Conservation (phyloP, 441 rosid genomes). For the Erodium texanum region DNA sequence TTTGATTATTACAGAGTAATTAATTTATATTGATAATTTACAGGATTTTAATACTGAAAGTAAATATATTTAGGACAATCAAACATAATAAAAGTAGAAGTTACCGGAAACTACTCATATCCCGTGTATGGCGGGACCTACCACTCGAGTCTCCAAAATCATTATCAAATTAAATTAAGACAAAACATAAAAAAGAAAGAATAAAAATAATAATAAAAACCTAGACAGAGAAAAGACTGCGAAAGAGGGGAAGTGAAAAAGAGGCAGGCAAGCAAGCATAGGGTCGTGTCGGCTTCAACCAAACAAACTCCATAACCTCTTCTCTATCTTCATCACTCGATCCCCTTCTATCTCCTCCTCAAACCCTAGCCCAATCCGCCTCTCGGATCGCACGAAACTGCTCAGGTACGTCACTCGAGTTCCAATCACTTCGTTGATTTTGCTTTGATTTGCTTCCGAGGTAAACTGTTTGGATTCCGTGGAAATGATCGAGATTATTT, state of each 20-base stretch:
- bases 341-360: not conserved
- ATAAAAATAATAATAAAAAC: not conserved
- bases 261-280: slow-evolving; percentile 40
- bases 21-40: too few relatives aligned
- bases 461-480: slow-evolving; percentile 8
- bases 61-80: too few relatives aligned
- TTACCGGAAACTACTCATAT: too few relatives aligned
- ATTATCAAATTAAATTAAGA: too few relatives aligned
- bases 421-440: not conserved
- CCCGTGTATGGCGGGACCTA: too few relatives aligned
- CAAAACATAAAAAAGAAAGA: too few relatives aligned
- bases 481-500: slow-evolving; percentile 9
- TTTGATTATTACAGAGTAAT: too few relatives aligned
- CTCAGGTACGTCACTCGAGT: slow-evolving; percentile 24
- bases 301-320: slow-evolving; percentile 50
- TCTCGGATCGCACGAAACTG: slow-evolving; percentile 19
- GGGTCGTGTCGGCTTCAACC: slow-evolving; percentile 98
- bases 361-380: slow-evolving; percentile 7
- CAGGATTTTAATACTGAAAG: too few relatives aligned
- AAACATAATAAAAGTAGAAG: too few relatives aligned
- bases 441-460: slow-evolving; percentile 1
- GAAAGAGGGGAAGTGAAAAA: slow-evolving; percentile 22
- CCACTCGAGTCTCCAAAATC: too few relatives aligned
- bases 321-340: too few relatives aligned
- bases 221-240: slow-evolving; percentile 3